Base-by-base conservation (phyloP, 1,284 basidiomycete genomes). In the Tilletia indica region DNA sequence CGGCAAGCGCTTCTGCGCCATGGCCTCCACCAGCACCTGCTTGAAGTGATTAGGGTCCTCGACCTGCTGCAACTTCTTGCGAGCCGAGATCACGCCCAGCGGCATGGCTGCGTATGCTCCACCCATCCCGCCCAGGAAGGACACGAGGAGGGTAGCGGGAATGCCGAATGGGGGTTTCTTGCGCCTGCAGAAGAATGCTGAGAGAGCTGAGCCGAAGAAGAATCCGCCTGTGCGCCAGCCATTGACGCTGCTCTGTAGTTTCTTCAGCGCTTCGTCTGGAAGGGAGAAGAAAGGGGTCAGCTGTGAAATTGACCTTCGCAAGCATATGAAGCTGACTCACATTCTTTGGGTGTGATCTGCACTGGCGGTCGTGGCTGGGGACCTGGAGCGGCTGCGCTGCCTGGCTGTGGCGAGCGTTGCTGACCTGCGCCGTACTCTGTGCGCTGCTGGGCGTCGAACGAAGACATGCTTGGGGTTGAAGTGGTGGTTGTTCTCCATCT, bases 351-450 rank as follows among this genome's bases (percentile, higher is more conserved):
- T n/a, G 56, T 58, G 3, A 58, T 58, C 21, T 11, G n/a, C 16
- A 58, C 56, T 31, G 56, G 56, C 56, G 16, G 12, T 5, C 34
- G 56, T 25, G 21, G 56, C 56, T 58, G 56, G 51, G 51, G 4
- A 19, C 51, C n/a, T n/a, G n/a, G 51, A 21, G 34, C 34, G 56
- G 25, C n/a, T 58, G 25, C 61, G 34, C 34, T 16, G 4, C 6
- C 34, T 12, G 61, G 61, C 12, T 34, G 34, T 36, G 21, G 58
- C 36, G 25, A 31, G 19, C 25, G 25, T 31, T 31, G 25, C 25
- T 31, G n/a, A 39, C 61, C 34, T 54, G 51, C 21, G 61, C 61
- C 61, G n/a, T 38, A 42, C 61, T 64, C 61, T 64, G 61, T n/a
- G 16, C 61, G 34, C 36, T 64, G 61, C 61, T 64, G 61, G 2